Base-by-base conservation (phyloP, 148 eudicot species). In the Camellia japonica region DNA sequence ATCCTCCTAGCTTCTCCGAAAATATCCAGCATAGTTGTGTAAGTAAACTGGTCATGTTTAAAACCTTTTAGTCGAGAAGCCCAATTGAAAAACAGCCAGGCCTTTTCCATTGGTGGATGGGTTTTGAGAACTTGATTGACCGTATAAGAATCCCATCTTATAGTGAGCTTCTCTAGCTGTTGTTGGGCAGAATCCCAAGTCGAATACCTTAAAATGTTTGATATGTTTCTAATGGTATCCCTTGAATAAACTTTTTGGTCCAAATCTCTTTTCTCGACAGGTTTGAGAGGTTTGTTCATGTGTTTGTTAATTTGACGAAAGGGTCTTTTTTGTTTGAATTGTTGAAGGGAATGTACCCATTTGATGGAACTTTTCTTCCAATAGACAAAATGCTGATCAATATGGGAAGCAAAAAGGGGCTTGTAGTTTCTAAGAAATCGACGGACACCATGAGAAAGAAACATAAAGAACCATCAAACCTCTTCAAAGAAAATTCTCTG, bases 61-160 rank as follows among this genome's bases (percentile, higher is more conserved):
- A 91, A 94, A 49, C 89, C 86, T 78, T 83, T 87, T 20, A 83
- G 72, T 78, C 76, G 46, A 18, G 92, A 88, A 15, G 90, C 84
- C 98, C 98, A 94, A 74, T 86, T 92, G 82, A 94, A 94, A 85
- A 94, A 92, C 82, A 92, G 78, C 94, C 97, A 94, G 7, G 98
- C 93, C 82, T 87, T 94, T 71, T 94, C 94, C 93, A 94, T 88
- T 5, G 98, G 98, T 7, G 97, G 98, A 78, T 94, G 98, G 43
- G 97, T 84, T 84, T 94, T 94, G 69, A 94, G 88, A 58, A 94
- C 93, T 88, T 94, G 97, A 81, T 84, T 94, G 76, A 92, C 87
- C 9, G 87, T 94, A 81, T 82, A 94, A 60, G 98, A 94, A 80
- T 94, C 98, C 98, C 98, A 94, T 85, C 84, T 91, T 52, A 92